Conservation (phyloP, 1,284 basidiomycete genomes). For the Amylostereum chailletii region DNA sequence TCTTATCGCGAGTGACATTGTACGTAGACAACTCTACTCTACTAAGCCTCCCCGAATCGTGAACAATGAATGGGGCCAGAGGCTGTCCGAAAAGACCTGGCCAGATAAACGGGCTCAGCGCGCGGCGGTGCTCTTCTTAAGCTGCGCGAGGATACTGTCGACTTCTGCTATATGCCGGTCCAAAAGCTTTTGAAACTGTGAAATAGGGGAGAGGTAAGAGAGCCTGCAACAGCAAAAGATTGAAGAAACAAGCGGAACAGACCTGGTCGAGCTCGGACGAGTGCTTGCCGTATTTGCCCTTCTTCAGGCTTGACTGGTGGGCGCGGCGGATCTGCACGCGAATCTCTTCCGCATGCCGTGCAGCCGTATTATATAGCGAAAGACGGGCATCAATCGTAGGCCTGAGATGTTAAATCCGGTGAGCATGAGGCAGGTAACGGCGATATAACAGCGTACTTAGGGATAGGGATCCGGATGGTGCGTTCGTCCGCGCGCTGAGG, state of each 20-base stretch:
- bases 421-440: neutral
- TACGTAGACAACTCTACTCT: too few species aligned
- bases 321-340: constrained; percentile 65
- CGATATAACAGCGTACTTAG: constrained; percentile 42
- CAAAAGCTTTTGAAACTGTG: constrained; percentile 63
- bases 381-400: constrained; percentile 66
- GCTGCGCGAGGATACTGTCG: constrained; percentile 50
- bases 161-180: constrained; percentile 54
- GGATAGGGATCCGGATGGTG: constrained; percentile 70
- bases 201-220: neutral
- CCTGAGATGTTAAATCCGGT: constrained; percentile 26
- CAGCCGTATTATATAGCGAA: constrained; percentile 42
- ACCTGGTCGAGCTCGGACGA: constrained; percentile 62
- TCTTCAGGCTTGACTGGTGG: constrained; percentile 56
- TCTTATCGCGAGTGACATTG: too few species aligned
- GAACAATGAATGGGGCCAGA: too few species aligned
- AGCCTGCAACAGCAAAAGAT: constrained; percentile 32
- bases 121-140: constrained; percentile 49
- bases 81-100: too few species aligned
- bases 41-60: too few species aligned
- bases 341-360: constrained; percentile 63
- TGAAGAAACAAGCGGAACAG: constrained; percentile 46
- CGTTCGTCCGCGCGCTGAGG: constrained; percentile 61
- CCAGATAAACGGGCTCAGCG: too few species aligned
- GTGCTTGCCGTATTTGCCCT: constrained; percentile 58